Percentiles rank a stretch among this genome's conserved stretches.
These are phyloP conservation scores for Schizonepeta tenuifolia DNA, from an alignment of 257 asterid species.

Conservation along the genomic window DNA sequence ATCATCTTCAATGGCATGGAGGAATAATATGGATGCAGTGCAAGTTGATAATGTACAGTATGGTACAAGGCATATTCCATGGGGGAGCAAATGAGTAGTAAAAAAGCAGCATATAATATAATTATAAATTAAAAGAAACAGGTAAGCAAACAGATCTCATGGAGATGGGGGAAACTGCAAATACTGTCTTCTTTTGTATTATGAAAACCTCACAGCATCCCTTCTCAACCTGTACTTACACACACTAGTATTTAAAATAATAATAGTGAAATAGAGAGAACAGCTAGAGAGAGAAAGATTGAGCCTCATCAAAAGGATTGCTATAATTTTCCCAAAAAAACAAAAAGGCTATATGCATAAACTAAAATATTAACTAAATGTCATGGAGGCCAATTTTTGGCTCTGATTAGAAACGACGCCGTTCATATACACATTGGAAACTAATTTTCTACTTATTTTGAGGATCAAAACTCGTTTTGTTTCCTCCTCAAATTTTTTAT, in stretches of 20 bases:
- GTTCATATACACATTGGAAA: too few species aligned
- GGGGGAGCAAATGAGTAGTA: conserved; percentile 12
- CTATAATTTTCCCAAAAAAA: too few species aligned
- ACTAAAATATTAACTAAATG: too few species aligned
- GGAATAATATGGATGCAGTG: too few species aligned
- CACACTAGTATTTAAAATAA: not conserved
- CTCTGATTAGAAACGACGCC: too few species aligned
- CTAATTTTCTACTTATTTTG: too few species aligned
- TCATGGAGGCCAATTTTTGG: too few species aligned
- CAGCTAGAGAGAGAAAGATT: not conserved
- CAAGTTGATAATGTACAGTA: conserved; percentile 13
- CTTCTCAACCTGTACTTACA: conserved; percentile 7
- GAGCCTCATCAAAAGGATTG: too few species aligned
- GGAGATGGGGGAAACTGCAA: conserved; percentile 42
- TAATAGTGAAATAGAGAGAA: not conserved
- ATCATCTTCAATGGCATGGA: too few species aligned
- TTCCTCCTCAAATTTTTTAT: too few species aligned
- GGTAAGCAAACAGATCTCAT: conserved; percentile 39
- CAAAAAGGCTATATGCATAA: too few species aligned
- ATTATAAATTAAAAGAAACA: not conserved
- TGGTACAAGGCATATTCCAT: conserved; percentile 22
- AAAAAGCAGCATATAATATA: conserved; percentile 1
- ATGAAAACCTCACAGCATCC: not conserved
- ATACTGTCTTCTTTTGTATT: conserved; percentile 33
- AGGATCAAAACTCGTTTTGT: too few species aligned